Evolutionary conservation across 1,139 yeast genomes (phyloP).

Genomic region (Geotrichum klebahnii): DNA sequence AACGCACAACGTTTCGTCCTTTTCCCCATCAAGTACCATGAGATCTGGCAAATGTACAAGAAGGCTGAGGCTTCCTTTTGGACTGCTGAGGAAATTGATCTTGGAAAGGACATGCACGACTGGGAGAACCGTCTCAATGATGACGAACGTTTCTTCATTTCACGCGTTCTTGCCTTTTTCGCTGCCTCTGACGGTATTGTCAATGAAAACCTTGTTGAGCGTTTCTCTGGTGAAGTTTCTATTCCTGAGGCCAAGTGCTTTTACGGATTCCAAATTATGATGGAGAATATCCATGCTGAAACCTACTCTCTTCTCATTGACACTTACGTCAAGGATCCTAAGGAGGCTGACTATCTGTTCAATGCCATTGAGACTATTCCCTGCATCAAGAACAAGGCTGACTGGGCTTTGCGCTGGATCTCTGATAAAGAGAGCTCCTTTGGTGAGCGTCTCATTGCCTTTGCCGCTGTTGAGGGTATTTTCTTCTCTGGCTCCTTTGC

Average conservation of each 20-base stretch:
- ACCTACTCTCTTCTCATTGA: conserved; percentile 92
- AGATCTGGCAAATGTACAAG: conserved; percentile 98
- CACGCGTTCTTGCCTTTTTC: conserved; percentile 93
- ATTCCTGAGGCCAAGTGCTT: conserved; percentile 97
- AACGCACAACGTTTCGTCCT: conserved; percentile 87
- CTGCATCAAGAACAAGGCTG: conserved; percentile 91
- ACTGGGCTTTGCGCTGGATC: conserved; percentile 98
- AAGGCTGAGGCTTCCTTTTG: conserved; percentile 99
- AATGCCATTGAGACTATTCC: conserved; percentile 94
- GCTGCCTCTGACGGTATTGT: conserved; percentile 98
- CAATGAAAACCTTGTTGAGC: conserved; percentile 93
- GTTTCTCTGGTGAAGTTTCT: conserved; percentile 95
- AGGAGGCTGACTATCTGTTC: conserved; percentile 81
- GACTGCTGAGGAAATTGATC: conserved; percentile 99
- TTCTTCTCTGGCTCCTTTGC: conserved; percentile 98
- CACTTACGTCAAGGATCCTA: conserved; percentile 90
- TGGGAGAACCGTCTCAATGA: conserved; percentile 83
- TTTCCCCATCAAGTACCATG: conserved; percentile 96
- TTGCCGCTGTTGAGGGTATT: conserved; percentile 98
- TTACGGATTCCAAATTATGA: conserved; percentile 99
- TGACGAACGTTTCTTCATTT: conserved; percentile 84
- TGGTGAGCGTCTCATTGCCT: conserved; percentile 94
- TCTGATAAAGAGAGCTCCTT: conserved; percentile 78
- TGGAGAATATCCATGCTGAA: conserved; percentile 98
- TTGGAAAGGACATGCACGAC: conserved; percentile 83